Evolutionary conservation across 2,329 filamentous ascomycete species (phyloP).

Genomic region (Epichloe amarillans): DNA sequence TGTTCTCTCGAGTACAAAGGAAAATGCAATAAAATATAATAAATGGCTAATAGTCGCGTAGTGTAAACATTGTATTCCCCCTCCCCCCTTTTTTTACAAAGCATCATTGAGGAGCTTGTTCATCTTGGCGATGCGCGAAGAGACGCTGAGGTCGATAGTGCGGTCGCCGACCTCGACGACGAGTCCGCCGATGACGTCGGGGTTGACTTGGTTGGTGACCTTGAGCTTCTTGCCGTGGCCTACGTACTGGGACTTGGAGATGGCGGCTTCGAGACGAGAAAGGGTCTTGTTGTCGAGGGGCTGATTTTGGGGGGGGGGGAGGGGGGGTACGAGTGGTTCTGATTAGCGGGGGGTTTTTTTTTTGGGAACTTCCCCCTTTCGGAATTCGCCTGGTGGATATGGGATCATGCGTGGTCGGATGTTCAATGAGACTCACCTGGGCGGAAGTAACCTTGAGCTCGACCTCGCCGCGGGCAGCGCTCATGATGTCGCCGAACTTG

Average conservation of each 20-base stretch:
- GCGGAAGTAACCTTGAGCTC: conserved; percentile 88
- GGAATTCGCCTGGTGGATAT: not conserved
- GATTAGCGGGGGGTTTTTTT: not conserved
- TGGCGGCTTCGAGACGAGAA: conserved; percentile 70
- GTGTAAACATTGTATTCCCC: conserved; percentile 2
- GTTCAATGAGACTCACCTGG: conserved; percentile 44
- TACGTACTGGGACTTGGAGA: conserved; percentile 80
- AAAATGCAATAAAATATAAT: conserved; percentile 15
- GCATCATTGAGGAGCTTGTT: conserved; percentile 97
- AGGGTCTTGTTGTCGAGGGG: conserved; percentile 80
- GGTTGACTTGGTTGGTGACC: conserved; percentile 87
- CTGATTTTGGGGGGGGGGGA: conserved; percentile 26
- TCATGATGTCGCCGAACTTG: conserved; percentile 81
- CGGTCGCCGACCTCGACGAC: conserved; percentile 95
- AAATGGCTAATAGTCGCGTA: conserved; percentile 9
- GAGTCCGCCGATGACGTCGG: conserved; percentile 86
- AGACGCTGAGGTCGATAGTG: conserved; percentile 95
- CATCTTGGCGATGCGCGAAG: conserved; percentile 89
- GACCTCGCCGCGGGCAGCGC: conserved; percentile 81
- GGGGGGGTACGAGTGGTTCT: too few relatives aligned
- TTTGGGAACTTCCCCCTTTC: not conserved
- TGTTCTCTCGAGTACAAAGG: too few relatives aligned
- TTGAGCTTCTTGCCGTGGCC: conserved; percentile 94
- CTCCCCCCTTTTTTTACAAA: conserved; percentile 58
- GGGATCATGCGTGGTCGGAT: not conserved